Percentiles rank a stretch among this genome's conserved stretches.
These are phyloP conservation scores for Fusarium sp. DNA, from an alignment of 2,329 filamentous ascomycete genomes.

Conservation along the genomic window DNA sequence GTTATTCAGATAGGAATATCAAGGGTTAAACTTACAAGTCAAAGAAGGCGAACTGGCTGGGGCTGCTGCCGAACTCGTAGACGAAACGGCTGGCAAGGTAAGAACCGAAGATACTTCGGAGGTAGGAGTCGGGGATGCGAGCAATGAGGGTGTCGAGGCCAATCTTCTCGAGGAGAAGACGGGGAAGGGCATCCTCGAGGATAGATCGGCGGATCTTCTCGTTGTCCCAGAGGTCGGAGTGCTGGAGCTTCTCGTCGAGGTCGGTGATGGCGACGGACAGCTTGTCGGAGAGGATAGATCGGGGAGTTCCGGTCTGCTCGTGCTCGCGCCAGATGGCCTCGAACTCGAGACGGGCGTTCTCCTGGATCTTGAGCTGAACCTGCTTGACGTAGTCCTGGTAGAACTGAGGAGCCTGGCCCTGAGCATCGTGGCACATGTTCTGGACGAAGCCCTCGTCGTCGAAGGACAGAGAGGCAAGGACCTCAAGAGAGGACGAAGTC, in stretches of 20 bases:
- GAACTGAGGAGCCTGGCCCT: constrained; percentile 84
- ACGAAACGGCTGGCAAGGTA: constrained; percentile 96
- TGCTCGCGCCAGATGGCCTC: constrained; percentile 98
- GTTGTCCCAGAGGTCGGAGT: constrained; percentile 91
- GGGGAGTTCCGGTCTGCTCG: constrained; percentile 79
- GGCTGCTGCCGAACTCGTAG: constrained; percentile 91
- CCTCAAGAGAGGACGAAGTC: constrained; percentile 95
- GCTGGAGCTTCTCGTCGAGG: constrained; percentile 94
- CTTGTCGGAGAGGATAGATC: constrained; percentile 91
- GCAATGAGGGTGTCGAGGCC: constrained; percentile 88
- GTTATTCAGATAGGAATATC: background rate
- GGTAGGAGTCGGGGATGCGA: constrained; percentile 90
- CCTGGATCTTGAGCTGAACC: constrained; percentile 90
- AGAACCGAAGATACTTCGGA: constrained; percentile 94
- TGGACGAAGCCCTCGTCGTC: constrained; percentile 88
- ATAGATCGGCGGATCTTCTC: constrained; percentile 81
- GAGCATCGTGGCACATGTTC: constrained; percentile 88
- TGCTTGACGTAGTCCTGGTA: constrained; percentile 93
- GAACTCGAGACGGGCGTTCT: constrained; percentile 93
- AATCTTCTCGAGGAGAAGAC: constrained; percentile 86
- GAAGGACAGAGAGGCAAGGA: constrained; percentile 93
- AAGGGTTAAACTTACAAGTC: constrained; percentile 79
- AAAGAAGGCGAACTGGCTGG: constrained; percentile 98
- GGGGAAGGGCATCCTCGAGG: constrained; percentile 85
- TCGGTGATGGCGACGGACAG: constrained; percentile 94